Conservation (phyloP, 2,329 filamentous ascomycete species). For the Sordariomycetes sp. region DNA sequence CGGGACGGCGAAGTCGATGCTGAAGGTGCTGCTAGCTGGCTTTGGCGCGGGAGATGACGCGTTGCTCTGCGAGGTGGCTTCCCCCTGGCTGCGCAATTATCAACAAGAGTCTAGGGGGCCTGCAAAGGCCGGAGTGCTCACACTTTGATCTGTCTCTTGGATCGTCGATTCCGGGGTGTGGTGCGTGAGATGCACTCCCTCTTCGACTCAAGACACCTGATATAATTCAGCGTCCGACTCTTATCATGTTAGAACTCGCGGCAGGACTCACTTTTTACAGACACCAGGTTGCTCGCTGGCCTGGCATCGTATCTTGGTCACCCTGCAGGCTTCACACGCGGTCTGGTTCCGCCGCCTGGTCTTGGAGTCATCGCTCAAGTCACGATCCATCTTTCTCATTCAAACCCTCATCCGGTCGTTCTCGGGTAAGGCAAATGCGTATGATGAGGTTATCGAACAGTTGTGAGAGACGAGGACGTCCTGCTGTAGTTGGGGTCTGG, state of each 20-base stretch:
- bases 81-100: too few species aligned
- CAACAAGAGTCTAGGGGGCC: too few species aligned
- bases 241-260: neutral
- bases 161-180: slow-evolving; percentile 38
- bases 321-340: slow-evolving; percentile 45
- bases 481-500: neutral
- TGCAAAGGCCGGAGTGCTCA: too few species aligned
- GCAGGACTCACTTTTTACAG: slow-evolving; percentile 36
- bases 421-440: too few species aligned
- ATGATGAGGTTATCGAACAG: too few species aligned
- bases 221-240: slow-evolving; percentile 2
- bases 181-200: slow-evolving; percentile 43
- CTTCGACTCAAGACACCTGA: slow-evolving; percentile 42
- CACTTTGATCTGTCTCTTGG: slow-evolving; percentile 31
- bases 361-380: too few species aligned
- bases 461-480: too few species aligned
- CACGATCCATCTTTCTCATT: too few species aligned
- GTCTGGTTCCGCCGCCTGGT: slow-evolving; percentile 4
- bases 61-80: neutral
- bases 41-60: neutral
- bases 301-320: slow-evolving; percentile 44
- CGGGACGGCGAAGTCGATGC: slow-evolving; percentile 41
- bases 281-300: slow-evolving; percentile 35
- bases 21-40: too few species aligned
- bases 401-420: too few species aligned